phyloP scores from a whole-genome alignment of 164 flowering plant species.

The Houttuynia cordata region DNA sequence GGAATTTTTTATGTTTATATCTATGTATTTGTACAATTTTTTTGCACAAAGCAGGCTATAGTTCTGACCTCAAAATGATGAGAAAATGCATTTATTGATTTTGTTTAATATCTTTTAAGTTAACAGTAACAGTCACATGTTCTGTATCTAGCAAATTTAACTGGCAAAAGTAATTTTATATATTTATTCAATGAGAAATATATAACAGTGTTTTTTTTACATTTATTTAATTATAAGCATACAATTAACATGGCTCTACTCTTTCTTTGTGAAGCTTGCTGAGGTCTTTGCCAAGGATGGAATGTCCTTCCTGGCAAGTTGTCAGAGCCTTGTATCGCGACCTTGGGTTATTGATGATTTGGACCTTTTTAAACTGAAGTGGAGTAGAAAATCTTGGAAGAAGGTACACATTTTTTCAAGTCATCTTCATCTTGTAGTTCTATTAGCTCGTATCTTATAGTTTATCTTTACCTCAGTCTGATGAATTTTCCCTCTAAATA shows the following conservation, averaged over 20 bases:
- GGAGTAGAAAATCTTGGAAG: constrained; percentile 82
- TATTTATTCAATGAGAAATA: no score
- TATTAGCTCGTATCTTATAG: not conserved
- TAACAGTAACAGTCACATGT: no score
- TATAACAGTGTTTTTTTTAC: no score
- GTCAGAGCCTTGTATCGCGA: constrained; percentile 80
- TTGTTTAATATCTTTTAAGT: no score
- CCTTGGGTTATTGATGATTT: constrained; percentile 99
- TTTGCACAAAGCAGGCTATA: no score
- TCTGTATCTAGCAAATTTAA: no score
- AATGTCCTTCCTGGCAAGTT: constrained; percentile 90
- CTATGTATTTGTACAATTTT: no score
- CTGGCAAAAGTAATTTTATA: no score
- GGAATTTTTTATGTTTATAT: not conserved
- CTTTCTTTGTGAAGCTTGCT: constrained; percentile 71
- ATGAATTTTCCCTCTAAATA: not conserved
- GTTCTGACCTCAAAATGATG: no score
- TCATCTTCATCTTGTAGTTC: not conserved
- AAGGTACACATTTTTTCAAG: constrained; percentile 33
- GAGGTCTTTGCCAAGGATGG: constrained; percentile 97
- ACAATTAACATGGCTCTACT: not conserved
- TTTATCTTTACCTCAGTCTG: not conserved
- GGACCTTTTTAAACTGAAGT: constrained; percentile 55
- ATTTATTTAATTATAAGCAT: no score
- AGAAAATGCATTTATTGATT: no score